Evolutionary conservation across 192 early-diverging fungal genomes (phyloP), one percentile per base, ranked within the genome.

Genomic region (Allomyces macrogynus): DNA sequence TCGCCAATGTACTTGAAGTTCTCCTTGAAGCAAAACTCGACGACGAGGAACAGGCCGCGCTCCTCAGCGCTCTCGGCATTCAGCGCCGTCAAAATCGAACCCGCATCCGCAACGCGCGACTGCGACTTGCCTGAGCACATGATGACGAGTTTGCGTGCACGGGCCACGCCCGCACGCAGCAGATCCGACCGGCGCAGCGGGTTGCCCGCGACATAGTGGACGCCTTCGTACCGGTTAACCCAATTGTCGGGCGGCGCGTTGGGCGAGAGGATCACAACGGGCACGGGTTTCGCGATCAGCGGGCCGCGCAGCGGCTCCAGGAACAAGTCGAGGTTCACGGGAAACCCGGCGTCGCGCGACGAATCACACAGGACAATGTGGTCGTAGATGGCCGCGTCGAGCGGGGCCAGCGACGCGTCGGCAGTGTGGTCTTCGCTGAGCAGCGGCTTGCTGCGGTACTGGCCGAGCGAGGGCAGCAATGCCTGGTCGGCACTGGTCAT

Each of bases 1-100:
- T 83, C 77, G 25, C 87, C 86, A 54, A 89, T 79, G 67, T 87
- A 81, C 73, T 89, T 86, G 75, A 86, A 84, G 68, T 85, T 87
- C 67, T 89, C 81, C 69, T 73, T 74, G 67, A 86, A 79, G 61
- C 84, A 74, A 68, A 87, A 86, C 74, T 89, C 87, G 61, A 86
- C 80, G 24, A 78, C 81, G 63, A 85, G 72, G 76, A 87, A 86
- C 61, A 81, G 81, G 49, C 72, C 76, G 18, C 67, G 62, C 32
- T 70, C 70, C 22, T 76, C 70, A 64, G 83, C 70, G 27, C 78
- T 72, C 68, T 84, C 83, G 40, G 87, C 80, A 57, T 89, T 89
- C 26, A 89, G 70, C 43, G 84, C 77, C 27, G 75, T 71, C 66
- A 89, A 72, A 4, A 89, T 69, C 10, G 81, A 80, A 3, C 82